A percentile compares a stretch with the other conserved stretches of the same genome.
These are phyloP conservation scores for Elaeis oleifera DNA, from an alignment of 202 grass and related monocot species.

Conservation along the genomic window DNA sequence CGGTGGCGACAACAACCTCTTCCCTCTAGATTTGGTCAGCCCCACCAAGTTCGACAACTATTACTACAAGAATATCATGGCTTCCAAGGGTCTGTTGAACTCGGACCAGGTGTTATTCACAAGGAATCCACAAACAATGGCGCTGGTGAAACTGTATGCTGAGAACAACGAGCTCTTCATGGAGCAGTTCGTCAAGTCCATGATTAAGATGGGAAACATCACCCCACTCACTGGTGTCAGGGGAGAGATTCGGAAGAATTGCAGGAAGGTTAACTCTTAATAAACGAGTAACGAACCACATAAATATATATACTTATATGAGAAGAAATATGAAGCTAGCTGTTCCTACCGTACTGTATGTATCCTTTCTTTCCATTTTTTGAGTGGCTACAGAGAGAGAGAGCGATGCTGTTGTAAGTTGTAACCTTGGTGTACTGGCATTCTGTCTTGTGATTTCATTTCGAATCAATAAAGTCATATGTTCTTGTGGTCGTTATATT, in stretches of 20 bases:
- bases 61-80: conserved; percentile 13
- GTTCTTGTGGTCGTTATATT: too few relatives aligned
- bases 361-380: too few relatives aligned
- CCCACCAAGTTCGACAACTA: conserved; percentile 10
- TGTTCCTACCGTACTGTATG: too few relatives aligned
- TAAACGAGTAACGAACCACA: too few relatives aligned
- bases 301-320: too few relatives aligned
- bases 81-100: conserved; percentile 1
- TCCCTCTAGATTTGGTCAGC: background rate
- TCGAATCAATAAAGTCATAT: too few relatives aligned
- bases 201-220: conserved; percentile 17
- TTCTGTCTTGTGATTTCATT: too few relatives aligned
- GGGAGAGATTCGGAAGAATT: conserved; percentile 15
- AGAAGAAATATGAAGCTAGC: too few relatives aligned
- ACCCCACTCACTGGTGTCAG: background rate
- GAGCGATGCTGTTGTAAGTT: too few relatives aligned
- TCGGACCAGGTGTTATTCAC: conserved; percentile 12
- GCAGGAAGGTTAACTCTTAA: conserved; percentile 6
- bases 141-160: background rate
- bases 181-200: background rate
- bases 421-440: too few relatives aligned
- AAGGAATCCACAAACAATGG: background rate
- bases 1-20: conserved; percentile 7
- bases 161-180: conserved; percentile 5
- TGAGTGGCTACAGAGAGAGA: too few relatives aligned